phyloP scores from a whole-genome alignment of 1,284 basidiomycete species.

The Pascua sp. region DNA sequence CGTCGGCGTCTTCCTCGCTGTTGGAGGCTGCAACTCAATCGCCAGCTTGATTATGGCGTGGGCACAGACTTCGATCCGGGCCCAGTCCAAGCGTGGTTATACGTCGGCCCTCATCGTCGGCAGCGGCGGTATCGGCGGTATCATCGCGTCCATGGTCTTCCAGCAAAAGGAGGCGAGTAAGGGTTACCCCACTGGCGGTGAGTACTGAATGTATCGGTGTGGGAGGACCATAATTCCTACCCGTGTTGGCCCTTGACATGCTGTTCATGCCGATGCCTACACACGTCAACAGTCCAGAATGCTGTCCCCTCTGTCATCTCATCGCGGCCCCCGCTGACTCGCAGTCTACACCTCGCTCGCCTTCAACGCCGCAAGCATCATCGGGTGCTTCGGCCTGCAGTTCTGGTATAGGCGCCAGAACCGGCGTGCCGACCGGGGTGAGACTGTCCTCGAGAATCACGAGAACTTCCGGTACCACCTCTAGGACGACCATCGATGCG shows the following conservation, averaged over 20 bases:
- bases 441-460: conserved; percentile 3
- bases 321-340: neutral
- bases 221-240: too few relatives aligned
- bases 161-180: conserved; percentile 17
- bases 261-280: too few relatives aligned
- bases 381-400: conserved; percentile 17
- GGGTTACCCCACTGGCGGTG: conserved; percentile 13
- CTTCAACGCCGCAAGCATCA: conserved; percentile 20
- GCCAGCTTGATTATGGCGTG: conserved; percentile 41
- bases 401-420: conserved; percentile 14
- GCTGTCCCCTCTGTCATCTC: too few relatives aligned
- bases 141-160: conserved; percentile 23
- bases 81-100: conserved; percentile 46
- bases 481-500: neutral
- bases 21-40: conserved; percentile 39
- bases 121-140: conserved; percentile 51
- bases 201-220: too few relatives aligned
- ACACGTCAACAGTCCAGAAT: too few relatives aligned
- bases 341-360: conserved; percentile 25
- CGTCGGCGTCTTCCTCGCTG: conserved; percentile 49
- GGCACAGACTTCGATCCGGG: conserved; percentile 49
- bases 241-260: too few relatives aligned
- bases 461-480: conserved; percentile 12
- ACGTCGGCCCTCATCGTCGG: conserved; percentile 48
- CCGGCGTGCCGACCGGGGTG: conserved; percentile 3